Conservation (phyloP, 169 alveolate genomes). For the Sarcocystis neurona region DNA sequence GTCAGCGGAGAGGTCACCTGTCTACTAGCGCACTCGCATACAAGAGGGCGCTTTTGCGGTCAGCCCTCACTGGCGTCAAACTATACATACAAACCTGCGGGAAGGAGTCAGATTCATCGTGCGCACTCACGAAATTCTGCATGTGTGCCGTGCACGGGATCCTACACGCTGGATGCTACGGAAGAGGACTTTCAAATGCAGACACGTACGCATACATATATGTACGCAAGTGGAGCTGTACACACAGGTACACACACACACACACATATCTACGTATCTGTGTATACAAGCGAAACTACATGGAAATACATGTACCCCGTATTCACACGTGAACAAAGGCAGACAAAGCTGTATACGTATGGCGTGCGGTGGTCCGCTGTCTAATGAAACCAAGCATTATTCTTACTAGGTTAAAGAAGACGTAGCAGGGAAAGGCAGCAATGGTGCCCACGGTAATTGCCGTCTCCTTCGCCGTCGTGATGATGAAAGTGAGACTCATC, state of each 20-base stretch:
- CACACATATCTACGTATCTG: neutral
- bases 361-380: neutral
- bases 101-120: neutral
- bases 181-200: neutral
- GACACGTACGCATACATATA: neutral
- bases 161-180: neutral
- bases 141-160: neutral
- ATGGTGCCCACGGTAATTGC: conserved; percentile 70
- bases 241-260: neutral
- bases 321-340: neutral
- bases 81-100: too few relatives aligned
- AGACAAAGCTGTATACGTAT: neutral
- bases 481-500: conserved; percentile 79
- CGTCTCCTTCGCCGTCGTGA: conserved; percentile 77
- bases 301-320: neutral
- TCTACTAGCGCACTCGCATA: too few relatives aligned
- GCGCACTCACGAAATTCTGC: neutral
- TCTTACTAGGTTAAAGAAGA: conserved; percentile 54
- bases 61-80: too few relatives aligned
- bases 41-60: too few relatives aligned
- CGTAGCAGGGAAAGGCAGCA: conserved; percentile 57
- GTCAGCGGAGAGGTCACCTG: too few relatives aligned
- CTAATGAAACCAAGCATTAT: neutral
- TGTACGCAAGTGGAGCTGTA: neutral
- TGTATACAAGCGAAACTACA: neutral